Evolutionary conservation across 2,329 filamentous ascomycete genomes (phyloP).

Genomic region (Macrophomina tecta): DNA sequence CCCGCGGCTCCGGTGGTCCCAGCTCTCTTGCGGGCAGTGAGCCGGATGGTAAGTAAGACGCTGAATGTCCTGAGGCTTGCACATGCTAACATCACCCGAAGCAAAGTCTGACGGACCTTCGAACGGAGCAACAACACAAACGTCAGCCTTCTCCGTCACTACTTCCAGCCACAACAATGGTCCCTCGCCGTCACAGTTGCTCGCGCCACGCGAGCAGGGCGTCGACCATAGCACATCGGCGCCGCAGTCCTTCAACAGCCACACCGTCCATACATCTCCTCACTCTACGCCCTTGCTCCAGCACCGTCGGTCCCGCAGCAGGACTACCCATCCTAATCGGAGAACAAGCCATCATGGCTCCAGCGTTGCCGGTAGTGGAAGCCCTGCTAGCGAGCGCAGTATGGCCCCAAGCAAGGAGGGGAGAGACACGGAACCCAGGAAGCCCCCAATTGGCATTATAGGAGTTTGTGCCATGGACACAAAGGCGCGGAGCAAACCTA

Average conservation of each 20-base stretch:
- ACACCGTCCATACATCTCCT: slow-evolving; percentile 1
- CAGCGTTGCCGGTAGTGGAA: slow-evolving; percentile 67
- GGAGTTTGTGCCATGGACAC: slow-evolving; percentile 95
- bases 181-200: slow-evolving; percentile 46
- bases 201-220: slow-evolving; percentile 42
- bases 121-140: slow-evolving; percentile 50
- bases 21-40: slow-evolving; percentile 55
- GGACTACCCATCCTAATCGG: slow-evolving; percentile 69
- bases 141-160: slow-evolving; percentile 51
- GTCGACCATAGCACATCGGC: slow-evolving; percentile 18
- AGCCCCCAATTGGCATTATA: slow-evolving; percentile 67
- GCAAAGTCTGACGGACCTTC: slow-evolving; percentile 37
- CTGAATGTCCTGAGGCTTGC: neutral
- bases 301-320: slow-evolving; percentile 42
- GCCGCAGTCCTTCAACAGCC: slow-evolving; percentile 6
- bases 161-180: slow-evolving; percentile 52
- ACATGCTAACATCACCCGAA: slow-evolving; percentile 32
- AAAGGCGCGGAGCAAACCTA: slow-evolving; percentile 96
- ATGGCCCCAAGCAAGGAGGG: slow-evolving; percentile 71
- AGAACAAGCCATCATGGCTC: slow-evolving; percentile 27
- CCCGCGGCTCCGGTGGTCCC: slow-evolving; percentile 57
- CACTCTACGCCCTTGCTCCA: slow-evolving; percentile 12
- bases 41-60: slow-evolving; percentile 45
- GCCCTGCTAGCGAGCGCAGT: slow-evolving; percentile 73
- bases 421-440: slow-evolving; percentile 55